Evolutionary conservation across 192 early-diverging fungal genomes (phyloP).

Genomic region (Funneliformis geosporum): DNA sequence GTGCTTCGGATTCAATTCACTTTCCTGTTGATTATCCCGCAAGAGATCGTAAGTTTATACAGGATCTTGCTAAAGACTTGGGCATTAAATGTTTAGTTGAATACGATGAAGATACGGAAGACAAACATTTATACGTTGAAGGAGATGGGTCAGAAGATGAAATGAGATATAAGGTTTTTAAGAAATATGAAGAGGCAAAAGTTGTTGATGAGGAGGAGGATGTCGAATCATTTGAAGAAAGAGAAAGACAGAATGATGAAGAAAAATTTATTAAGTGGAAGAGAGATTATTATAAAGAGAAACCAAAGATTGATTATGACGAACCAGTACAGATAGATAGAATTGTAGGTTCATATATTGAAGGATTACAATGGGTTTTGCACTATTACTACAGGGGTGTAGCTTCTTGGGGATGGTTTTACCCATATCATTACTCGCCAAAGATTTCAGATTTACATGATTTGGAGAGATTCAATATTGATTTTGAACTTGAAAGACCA

Average conservation of each 20-base stretch:
- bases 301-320: slow-evolving; percentile 51
- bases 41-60: slow-evolving; percentile 53
- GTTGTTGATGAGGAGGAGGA: slow-evolving; percentile 48
- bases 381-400: slow-evolving; percentile 96
- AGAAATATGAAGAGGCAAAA: slow-evolving; percentile 53
- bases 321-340: slow-evolving; percentile 49
- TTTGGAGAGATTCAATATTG: slow-evolving; percentile 59
- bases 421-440: slow-evolving; percentile 96
- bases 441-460: slow-evolving; percentile 68
- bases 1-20: slow-evolving; percentile 42
- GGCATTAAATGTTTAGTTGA: slow-evolving; percentile 44
- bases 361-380: slow-evolving; percentile 97
- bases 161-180: slow-evolving; percentile 56
- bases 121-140: slow-evolving; percentile 49
- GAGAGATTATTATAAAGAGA: slow-evolving; percentile 56
- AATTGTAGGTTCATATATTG: slow-evolving; percentile 78
- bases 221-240: slow-evolving; percentile 42
- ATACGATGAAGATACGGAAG: slow-evolving; percentile 35
- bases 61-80: slow-evolving; percentile 47
- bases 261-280: slow-evolving; percentile 68
- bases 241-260: slow-evolving; percentile 78
- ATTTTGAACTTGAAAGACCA: slow-evolving; percentile 80
- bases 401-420: slow-evolving; percentile 98
- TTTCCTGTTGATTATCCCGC: slow-evolving; percentile 48
- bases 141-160: slow-evolving; percentile 47